A percentile compares a stretch with the other conserved stretches of the same genome.
These are phyloP conservation scores for Lasiosphaeriaceae sp. DNA, from an alignment of 495 filamentous ascomycete species.

Conservation along the genomic window DNA sequence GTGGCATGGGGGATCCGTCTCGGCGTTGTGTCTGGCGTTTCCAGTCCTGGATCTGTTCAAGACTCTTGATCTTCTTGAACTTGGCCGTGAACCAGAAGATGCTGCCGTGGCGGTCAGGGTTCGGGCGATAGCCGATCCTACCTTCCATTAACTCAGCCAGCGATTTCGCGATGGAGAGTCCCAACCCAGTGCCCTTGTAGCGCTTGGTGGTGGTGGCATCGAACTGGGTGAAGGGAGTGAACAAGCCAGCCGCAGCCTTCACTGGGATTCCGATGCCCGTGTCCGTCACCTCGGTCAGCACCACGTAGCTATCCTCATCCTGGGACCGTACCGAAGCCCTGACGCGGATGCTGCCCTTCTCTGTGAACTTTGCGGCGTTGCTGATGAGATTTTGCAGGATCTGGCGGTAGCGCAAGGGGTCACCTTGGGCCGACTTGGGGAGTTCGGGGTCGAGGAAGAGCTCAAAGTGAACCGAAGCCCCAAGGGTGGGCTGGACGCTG, in stretches of 20 bases:
- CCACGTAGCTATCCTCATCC: conserved; percentile 37
- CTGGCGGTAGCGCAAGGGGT: conserved; percentile 47
- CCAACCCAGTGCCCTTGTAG: conserved; percentile 75
- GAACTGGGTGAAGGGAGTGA: conserved; percentile 79
- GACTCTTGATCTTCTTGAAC: conserved; percentile 42
- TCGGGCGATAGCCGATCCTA: conserved; percentile 53
- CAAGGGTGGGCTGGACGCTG: conserved; percentile 35
- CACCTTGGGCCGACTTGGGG: conserved; percentile 39
- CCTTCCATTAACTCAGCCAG: conserved; percentile 71
- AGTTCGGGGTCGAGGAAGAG: conserved; percentile 36
- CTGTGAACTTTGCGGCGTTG: conserved; percentile 49
- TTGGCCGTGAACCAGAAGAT: conserved; percentile 57
- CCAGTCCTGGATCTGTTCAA: conserved; percentile 27
- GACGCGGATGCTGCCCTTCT: conserved; percentile 39
- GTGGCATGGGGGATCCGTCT: conserved; percentile 4
- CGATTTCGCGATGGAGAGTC: conserved; percentile 73
- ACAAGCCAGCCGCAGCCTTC: conserved; percentile 58
- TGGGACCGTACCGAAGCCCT: conserved; percentile 29
- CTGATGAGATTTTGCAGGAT: conserved; percentile 45
- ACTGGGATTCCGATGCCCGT: conserved; percentile 72
- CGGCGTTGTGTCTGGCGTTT: conserved; percentile 8
- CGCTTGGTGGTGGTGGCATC: conserved; percentile 72
- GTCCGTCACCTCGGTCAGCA: conserved; percentile 64
- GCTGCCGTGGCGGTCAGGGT: conserved; percentile 50
- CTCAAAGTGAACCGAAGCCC: conserved; percentile 32